Conservation (phyloP, 768 basidiomycete genomes). For the Tricholoma sp. region DNA sequence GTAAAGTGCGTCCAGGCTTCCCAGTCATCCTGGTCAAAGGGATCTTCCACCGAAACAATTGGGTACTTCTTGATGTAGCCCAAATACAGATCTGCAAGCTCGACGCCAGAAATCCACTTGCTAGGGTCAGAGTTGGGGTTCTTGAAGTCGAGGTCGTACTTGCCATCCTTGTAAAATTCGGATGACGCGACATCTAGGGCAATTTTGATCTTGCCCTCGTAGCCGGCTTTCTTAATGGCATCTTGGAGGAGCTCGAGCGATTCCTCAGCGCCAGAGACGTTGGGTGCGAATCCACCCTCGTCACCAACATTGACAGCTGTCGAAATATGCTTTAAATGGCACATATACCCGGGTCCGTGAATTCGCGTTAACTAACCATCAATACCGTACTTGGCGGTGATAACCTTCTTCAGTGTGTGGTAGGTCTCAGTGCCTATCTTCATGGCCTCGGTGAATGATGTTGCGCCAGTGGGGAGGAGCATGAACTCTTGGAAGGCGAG, state of each 20-base stretch:
- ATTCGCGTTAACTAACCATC: constrained; percentile 57
- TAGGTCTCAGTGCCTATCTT: constrained; percentile 98
- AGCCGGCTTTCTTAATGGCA: constrained; percentile 97
- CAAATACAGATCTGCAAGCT: constrained; percentile 93
- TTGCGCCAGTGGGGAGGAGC: constrained; percentile 93
- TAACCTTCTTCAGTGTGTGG: constrained; percentile 98
- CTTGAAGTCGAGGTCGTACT: constrained; percentile 99
- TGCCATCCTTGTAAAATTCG: constrained; percentile 99
- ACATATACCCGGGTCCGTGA: constrained; percentile 4
- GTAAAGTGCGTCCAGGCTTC: constrained; percentile 96
- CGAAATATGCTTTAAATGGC: constrained; percentile 8
- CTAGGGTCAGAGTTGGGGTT: constrained; percentile 98
- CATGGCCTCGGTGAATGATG: constrained; percentile 92
- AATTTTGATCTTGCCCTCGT: constrained; percentile 98
- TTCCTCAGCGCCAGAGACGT: constrained; percentile 95
- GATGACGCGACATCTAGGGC: constrained; percentile 98
- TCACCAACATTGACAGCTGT: constrained; percentile 98
- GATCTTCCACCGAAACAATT: constrained; percentile 93
- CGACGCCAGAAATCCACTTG: constrained; percentile 90
- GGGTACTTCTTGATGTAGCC: constrained; percentile 88
- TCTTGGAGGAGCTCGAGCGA: constrained; percentile 92
- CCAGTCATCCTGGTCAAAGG: constrained; percentile 99
- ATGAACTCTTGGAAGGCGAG: constrained; percentile 99
- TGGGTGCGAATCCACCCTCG: constrained; percentile 99
- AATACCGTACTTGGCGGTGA: constrained; percentile 97